Evolutionary conservation across 805 yeast genomes (phyloP), one percentile per base, ranked within the genome.

Genomic region (Yarrowia hollandica): DNA sequence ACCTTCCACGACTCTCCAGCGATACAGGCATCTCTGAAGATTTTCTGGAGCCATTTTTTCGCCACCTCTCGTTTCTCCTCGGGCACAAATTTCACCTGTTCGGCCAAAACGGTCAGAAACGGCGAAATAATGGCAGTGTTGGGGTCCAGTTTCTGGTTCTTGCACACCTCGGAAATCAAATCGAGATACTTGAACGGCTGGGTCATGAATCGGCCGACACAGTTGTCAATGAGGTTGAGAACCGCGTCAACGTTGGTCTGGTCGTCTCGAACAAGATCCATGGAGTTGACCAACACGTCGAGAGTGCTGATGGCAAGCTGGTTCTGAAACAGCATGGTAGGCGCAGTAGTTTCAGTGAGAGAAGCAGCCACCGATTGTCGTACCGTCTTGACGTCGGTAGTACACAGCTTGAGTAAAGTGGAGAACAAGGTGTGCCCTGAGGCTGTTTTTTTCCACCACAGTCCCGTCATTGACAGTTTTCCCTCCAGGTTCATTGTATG

Each of bases 131-230:
- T 65, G 0, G 64, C 61, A n/a, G 66, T 66, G 0, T 63, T 60
- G 25, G 69, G 71, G 2, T 75, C 69, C 16, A 68, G 60, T 3
- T 11, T 31, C 14, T 60, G 60, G 2, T 28, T 46, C 16, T 59
- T 57, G 22, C 34, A 39, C 62, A 39, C 33, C 55, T 66, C 26
- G 42, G 66, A 39, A 28, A 82, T 76, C 56, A 70, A 62, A 67
- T 92, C 97, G 57, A 89, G 79, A 65, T 90, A 92, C 67, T 88
- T 90, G 72, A 86, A 94, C 0, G 98, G 97, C 0, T 90, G 72
- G 62, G 81, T 79, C 33, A 85, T 79, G 62, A 85, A 78, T 62
- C 97, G 79, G 0, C 89, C 76, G 26, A 90, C 77, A 0, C 89
- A 74, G 69, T 91, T 94, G 67, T 92, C 96, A 6, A 92, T 63